phyloP scores from a whole-genome alignment of 1,284 basidiomycete species.

The Apiotrichum akiyoshidainum region DNA sequence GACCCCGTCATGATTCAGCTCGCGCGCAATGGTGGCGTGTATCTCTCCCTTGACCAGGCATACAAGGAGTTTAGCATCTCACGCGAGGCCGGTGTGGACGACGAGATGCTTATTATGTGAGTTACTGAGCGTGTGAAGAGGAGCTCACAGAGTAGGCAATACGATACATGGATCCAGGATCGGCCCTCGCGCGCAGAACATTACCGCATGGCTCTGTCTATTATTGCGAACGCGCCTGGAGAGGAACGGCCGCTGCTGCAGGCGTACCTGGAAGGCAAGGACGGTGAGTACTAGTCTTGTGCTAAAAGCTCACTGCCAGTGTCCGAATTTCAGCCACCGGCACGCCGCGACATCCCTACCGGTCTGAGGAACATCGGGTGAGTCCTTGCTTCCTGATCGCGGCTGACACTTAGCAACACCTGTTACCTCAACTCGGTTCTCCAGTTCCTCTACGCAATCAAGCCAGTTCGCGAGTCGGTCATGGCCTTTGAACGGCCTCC shows the following conservation, averaged over 20 bases:
- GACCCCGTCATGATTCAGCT: slow-evolving; percentile 28
- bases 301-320: slow-evolving; percentile 6
- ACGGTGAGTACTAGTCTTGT: slow-evolving; percentile 6
- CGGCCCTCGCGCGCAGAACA: slow-evolving; percentile 32
- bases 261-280: slow-evolving; percentile 30
- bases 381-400: not conserved
- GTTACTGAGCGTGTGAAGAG: slow-evolving; percentile 2
- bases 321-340: slow-evolving; percentile 27
- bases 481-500: slow-evolving; percentile 27
- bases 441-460: slow-evolving; percentile 49
- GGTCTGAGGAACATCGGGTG: slow-evolving; percentile 49
- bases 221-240: slow-evolving; percentile 43
- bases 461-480: slow-evolving; percentile 45
- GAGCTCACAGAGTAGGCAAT: slow-evolving; percentile 33
- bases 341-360: slow-evolving; percentile 43
- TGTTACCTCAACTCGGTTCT: slow-evolving; percentile 50
- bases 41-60: slow-evolving; percentile 40
- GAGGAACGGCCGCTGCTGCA: slow-evolving; percentile 39
- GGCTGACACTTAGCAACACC: slow-evolving; percentile 29
- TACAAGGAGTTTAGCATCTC: slow-evolving; percentile 41
- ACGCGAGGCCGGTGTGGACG: slow-evolving; percentile 33
- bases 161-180: slow-evolving; percentile 29
- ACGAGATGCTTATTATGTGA: slow-evolving; percentile 42
- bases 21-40: slow-evolving; percentile 27
- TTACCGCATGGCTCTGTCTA: slow-evolving; percentile 36